Evolutionary conservation across 1,139 yeast species (phyloP), one percentile per base, ranked within the genome.

Genomic region (Yamadazyma kanchanaburiensis): DNA sequence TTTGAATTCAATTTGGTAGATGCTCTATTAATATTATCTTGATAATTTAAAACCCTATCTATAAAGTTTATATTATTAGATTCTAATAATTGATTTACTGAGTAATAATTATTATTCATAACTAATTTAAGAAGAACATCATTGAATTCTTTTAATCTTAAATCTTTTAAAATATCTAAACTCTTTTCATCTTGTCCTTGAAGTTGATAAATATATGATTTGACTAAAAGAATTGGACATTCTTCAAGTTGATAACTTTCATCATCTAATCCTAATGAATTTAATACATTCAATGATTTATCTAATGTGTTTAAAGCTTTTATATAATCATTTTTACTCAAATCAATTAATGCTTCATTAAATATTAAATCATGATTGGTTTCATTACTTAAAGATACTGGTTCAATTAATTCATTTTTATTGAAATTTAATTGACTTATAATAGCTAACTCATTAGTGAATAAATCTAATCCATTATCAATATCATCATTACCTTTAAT

Each of bases 381-480:
- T n/a, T 39, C 42, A 13, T 33, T 37, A 15, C 19, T 22, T 15
- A 28, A 30, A 26, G 34, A 23, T 6, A 15, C 15, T 2, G 47
- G 34, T 5, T 26, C 17, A 30, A 26, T 21, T n/a, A 25, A 23
- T 21, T 38, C 25, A 26, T 32, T 29, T 6, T 25, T 30, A 9
- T 30, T 25, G 18, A 37, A 32, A 19, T 60, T 59, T 32, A 59
- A 47, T 39, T 77, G 87, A 12, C 89, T 79, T 11, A 74, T 55
- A 22, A 82, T 74, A 3, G 94, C 89, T 37, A 80, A 63, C 47
- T 79, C 78, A 48, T 85, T 85, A 29, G 82, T 80, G 12, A 71
- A 57, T 38, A 88, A 57, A 58, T 89, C 97, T 27, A 69, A 47
- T 21, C 47, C 39, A 40, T 46, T 58, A 39, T 67, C 74, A 26